A percentile compares a stretch with the other conserved stretches of the same genome.
Conservation (phyloP, 352 stramenopile species). For the Pythium volutum region DNA sequence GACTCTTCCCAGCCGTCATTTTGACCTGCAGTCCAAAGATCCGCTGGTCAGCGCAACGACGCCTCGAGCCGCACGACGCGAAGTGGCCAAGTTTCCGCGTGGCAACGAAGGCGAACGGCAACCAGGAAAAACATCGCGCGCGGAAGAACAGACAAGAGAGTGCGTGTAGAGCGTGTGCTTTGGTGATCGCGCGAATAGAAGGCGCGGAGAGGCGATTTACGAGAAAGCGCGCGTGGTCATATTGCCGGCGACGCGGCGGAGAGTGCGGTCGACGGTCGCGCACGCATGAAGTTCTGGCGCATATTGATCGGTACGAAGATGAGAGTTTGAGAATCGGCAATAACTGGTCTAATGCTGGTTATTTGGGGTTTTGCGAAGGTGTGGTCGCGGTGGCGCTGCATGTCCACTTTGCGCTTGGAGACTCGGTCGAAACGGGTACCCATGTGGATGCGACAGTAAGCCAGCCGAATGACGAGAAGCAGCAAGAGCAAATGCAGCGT, state of each 20-base stretch:
- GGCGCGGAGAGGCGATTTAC: too few relatives aligned
- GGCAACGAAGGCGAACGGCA: not conserved
- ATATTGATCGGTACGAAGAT: slow-evolving; percentile 13
- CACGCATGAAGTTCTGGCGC: slow-evolving; percentile 18
- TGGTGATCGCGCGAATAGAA: too few relatives aligned
- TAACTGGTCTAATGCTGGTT: not conserved
- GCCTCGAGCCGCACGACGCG: not conserved
- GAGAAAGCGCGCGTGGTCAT: too few relatives aligned
- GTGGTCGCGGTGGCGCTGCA: slow-evolving; percentile 8
- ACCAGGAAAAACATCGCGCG: not conserved
- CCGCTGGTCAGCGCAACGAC: not conserved
- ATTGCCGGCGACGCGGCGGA: not conserved
- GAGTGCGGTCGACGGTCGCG: not conserved
- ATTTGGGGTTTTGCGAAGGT: not conserved
- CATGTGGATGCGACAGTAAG: not conserved
- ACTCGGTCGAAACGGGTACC: not conserved
- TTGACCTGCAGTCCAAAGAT: slow-evolving; percentile 19
- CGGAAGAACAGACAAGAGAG: not conserved
- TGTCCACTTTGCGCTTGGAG: not conserved
- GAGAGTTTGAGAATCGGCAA: not conserved
- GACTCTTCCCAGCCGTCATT: slow-evolving; percentile 9
- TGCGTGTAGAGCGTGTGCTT: not conserved
- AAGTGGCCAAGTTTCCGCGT: not conserved
- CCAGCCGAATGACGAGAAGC: slow-evolving; percentile 5
- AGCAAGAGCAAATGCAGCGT: slow-evolving; percentile 17